Evolutionary conservation across 2,329 filamentous ascomycete genomes (phyloP), one percentile per base, ranked within the genome.

Genomic region (Clonostachys rhizophaga): DNA sequence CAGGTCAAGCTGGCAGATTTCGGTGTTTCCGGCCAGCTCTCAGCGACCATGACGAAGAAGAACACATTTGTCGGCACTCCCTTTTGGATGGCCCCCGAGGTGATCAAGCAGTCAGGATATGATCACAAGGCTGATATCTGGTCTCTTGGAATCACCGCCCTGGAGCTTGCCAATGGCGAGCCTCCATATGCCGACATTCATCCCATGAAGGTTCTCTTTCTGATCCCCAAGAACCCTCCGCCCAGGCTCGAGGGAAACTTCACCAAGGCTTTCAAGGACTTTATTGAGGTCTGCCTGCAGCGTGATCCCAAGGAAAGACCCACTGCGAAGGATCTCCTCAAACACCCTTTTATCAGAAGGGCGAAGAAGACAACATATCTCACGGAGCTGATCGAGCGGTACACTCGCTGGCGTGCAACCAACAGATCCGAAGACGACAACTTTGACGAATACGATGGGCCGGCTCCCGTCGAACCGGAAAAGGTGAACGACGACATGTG

Each of bases 71-170:
- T 99, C 34, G 94, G 94, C 34, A 97, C 92, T 0, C 92, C 94
- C 2, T 99, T 97, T 65, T 99, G 94, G 94, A 99, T 99, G 92
- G 92, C 94, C 4, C 92, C 92, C 11, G 92, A 99, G 69, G 92
- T 97, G 47, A 99, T 99, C 67, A 96, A 96, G 70, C 92, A 99
- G 66, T 95, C 91, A 49, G 92, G 92, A 43, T 96, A 97, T 71
- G 92, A 96, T 66, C 90, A 95, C 71, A 96, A 96, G 70, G 92
- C 92, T 41, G 92, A 97, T 62, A 96, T 97, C 49, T 97, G 92
- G 92, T 96, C 92, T 2, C 74, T 96, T 16, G 92, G 92, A 37
- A 96, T 96, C 62, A 96, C 92, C 1, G 91, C 92, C 2, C 79
- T 97, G 40, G 92, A 96, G 65, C 69, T 97, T 53, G 92, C 92